Evolutionary conservation across 1,284 basidiomycete genomes (phyloP).

Genomic region (Binderoboletus segoi): DNA sequence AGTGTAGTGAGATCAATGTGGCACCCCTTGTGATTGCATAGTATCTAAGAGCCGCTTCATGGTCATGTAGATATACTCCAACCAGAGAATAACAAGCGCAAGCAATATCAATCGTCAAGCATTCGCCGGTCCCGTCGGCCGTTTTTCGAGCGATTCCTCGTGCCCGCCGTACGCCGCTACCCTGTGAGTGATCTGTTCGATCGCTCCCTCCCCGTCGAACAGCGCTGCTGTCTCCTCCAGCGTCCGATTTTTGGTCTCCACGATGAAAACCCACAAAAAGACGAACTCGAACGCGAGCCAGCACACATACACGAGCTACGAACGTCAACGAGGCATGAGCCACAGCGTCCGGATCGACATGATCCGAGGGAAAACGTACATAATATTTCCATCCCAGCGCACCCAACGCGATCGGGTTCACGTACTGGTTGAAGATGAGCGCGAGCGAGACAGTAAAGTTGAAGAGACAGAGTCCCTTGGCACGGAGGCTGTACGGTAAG

Average conservation of each 20-base stretch:
- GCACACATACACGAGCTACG: slow-evolving; percentile 64
- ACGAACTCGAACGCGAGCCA: slow-evolving; percentile 68
- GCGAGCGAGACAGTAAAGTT: slow-evolving; percentile 68
- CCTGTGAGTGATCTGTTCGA: slow-evolving; percentile 42
- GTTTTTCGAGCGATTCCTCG: slow-evolving; percentile 40
- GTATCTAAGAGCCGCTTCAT: too few relatives aligned
- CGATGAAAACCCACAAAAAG: slow-evolving; percentile 66
- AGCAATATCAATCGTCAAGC: slow-evolving; percentile 6
- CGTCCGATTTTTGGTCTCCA: slow-evolving; percentile 73
- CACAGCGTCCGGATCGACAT: not conserved
- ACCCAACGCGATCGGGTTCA: slow-evolving; percentile 75
- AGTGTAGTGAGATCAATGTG: too few relatives aligned
- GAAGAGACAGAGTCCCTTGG: slow-evolving; percentile 79
- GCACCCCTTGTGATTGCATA: too few relatives aligned
- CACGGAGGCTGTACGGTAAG: slow-evolving; percentile 70
- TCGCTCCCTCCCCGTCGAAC: slow-evolving; percentile 66
- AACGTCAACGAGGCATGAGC: not conserved
- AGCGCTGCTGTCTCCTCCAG: slow-evolving; percentile 76
- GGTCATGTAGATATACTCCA: too few relatives aligned
- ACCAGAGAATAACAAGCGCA: too few relatives aligned
- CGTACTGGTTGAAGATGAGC: slow-evolving; percentile 80
- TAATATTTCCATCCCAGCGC: slow-evolving; percentile 68
- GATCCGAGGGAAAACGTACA: slow-evolving; percentile 30
- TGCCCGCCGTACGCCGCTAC: slow-evolving; percentile 26
- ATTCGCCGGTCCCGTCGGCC: slow-evolving; percentile 1